Percentiles rank a stretch among this genome's conserved stretches.
Evolutionary conservation across 2,329 filamentous ascomycete genomes (phyloP).

Genomic region (Myriosclerotinia curreyana): DNA sequence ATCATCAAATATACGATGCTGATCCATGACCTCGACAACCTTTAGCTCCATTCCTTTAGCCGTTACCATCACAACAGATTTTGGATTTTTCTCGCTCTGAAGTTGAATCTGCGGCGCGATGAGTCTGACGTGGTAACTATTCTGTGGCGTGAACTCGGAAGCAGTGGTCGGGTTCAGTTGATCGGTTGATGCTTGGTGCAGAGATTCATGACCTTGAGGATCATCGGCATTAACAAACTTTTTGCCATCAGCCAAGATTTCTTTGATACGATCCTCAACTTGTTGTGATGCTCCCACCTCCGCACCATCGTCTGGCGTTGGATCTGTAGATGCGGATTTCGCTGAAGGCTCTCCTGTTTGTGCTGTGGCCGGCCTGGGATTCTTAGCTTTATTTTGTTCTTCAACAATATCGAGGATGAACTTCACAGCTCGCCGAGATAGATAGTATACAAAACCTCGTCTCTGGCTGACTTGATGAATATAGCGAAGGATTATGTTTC

Average conservation of each 20-base stretch:
- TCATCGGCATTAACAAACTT: conserved; percentile 74
- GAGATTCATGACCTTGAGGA: conserved; percentile 41
- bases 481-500: conserved; percentile 95
- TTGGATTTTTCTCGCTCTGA: conserved; percentile 96
- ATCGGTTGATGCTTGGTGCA: conserved; percentile 48
- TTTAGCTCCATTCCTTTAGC: conserved; percentile 98
- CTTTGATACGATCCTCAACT: conserved; percentile 80
- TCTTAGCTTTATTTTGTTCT: conserved; percentile 69
- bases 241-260: conserved; percentile 79
- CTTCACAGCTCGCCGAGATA: conserved; percentile 91
- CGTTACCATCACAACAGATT: conserved; percentile 93
- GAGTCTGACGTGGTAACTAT: conserved; percentile 89
- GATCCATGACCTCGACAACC: conserved; percentile 97
- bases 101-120: conserved; percentile 98
- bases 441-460: conserved; percentile 95
- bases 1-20: conserved; percentile 83
- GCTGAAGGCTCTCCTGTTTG: conserved; percentile 33
- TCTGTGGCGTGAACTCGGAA: conserved; percentile 83
- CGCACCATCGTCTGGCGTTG: conserved; percentile 25
- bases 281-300: conserved; percentile 49
- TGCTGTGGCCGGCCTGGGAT: conserved; percentile 36
- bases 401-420: conserved; percentile 98
- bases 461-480: conserved; percentile 96
- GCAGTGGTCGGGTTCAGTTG: conserved; percentile 74
- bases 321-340: conserved; percentile 27